A percentile compares a stretch with the other conserved stretches of the same genome.
phyloP scores from a whole-genome alignment of 179 eudicot genomes.

The Spinacia oleracea region DNA sequence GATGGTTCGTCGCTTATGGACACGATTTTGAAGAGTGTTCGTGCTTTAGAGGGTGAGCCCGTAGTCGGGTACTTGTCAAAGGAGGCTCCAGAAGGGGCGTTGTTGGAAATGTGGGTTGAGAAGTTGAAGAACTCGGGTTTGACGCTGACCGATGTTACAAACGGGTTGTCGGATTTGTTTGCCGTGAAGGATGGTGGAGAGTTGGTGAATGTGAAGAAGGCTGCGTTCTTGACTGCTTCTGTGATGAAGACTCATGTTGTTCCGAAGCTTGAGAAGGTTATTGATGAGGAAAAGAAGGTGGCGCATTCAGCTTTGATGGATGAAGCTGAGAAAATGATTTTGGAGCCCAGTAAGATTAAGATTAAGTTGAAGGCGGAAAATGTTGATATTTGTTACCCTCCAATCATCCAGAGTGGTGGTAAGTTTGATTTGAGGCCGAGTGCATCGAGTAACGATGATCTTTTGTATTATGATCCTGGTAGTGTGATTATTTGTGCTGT shows the following conservation, averaged over 20 bases:
- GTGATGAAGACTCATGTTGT: conserved; percentile 84
- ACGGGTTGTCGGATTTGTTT: conserved; percentile 72
- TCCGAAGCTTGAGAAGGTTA: conserved; percentile 75
- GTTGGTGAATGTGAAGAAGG: conserved; percentile 65
- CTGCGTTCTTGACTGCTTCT: conserved; percentile 71
- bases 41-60: conserved; percentile 32
- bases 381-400: conserved; percentile 94
- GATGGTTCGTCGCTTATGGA: conserved; percentile 70
- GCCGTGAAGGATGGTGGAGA: conserved; percentile 69
- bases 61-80: conserved; percentile 63
- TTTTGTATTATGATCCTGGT: conserved; percentile 68
- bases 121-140: conserved; percentile 54
- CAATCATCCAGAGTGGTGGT: conserved; percentile 92
- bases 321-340: conserved; percentile 72
- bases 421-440: conserved; percentile 79
- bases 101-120: conserved; percentile 69
- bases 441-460: conserved; percentile 80
- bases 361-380: conserved; percentile 79
- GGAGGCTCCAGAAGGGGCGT: conserved; percentile 74
- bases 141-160: conserved; percentile 51
- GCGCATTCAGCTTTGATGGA: conserved; percentile 78
- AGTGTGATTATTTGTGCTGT: conserved; percentile 85
- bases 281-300: conserved; percentile 86
- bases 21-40: conserved; percentile 41
- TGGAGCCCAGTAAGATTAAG: conserved; percentile 60